Evolutionary conservation across 2,329 filamentous ascomycete species (phyloP).

Genomic region (Beauveria pseudobassiana): DNA sequence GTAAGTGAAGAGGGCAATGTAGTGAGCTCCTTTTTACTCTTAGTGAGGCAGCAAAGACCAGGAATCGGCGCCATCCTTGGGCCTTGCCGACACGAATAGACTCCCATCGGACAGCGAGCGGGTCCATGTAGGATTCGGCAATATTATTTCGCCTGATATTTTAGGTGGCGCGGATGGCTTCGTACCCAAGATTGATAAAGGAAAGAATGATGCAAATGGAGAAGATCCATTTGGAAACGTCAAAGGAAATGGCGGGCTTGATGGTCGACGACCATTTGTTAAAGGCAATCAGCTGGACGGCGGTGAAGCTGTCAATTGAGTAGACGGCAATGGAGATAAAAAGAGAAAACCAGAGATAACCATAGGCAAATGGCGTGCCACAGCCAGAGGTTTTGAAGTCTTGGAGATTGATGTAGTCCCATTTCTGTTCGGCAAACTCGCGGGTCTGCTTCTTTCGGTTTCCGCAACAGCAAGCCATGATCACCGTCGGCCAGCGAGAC

Average conservation of each 20-base stretch:
- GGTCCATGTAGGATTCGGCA: conserved; percentile 86
- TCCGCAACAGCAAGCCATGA: conserved; percentile 54
- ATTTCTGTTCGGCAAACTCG: conserved; percentile 78
- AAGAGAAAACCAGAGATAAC: conserved; percentile 74
- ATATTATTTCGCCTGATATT: conserved; percentile 78
- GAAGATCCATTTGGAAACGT: conserved; percentile 91
- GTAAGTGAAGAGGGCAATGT: conserved; percentile 84
- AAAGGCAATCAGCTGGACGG: conserved; percentile 83
- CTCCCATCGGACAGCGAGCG: conserved; percentile 75
- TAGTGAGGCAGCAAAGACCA: conserved; percentile 92
- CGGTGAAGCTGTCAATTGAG: conserved; percentile 84
- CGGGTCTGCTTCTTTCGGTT: conserved; percentile 54
- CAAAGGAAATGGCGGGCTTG: conserved; percentile 66
- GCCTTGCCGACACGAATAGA: conserved; percentile 68
- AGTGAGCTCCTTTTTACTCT: conserved; percentile 84
- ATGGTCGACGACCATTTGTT: conserved; percentile 83
- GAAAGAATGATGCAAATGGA: conserved; percentile 86
- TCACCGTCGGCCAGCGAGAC: conserved; percentile 12
- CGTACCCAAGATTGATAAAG: conserved; percentile 71
- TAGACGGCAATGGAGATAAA: conserved; percentile 78
- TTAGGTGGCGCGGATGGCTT: conserved; percentile 71
- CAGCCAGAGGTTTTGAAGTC: conserved; percentile 84
- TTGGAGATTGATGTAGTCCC: conserved; percentile 72
- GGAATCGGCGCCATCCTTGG: conserved; percentile 78
- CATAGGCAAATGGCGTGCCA: conserved; percentile 71